Base-by-base conservation (phyloP, 2,329 filamentous ascomycete genomes). In the Colletotrichum tanaceti region DNA sequence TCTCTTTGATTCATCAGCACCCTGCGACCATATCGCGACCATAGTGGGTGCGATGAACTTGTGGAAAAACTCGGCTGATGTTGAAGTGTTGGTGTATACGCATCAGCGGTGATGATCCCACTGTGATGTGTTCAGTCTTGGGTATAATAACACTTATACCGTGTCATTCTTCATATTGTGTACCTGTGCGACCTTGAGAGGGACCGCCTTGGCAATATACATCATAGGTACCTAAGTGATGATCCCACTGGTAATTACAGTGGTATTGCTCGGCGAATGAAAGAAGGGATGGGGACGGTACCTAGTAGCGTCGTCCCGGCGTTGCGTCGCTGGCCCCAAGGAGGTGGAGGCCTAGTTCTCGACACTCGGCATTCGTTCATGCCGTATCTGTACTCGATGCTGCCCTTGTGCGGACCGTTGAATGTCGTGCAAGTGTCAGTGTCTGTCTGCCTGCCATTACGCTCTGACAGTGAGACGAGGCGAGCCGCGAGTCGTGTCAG, bases 41-140 rank as follows among this genome's bases (percentile, higher is more conserved):
- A 24, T n/a, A 14, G 35, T 57, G 49, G 52, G 52, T 65, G 49
- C 65, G 43, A 50, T 55, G 65, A 59, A 63, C 41, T 54, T 35
- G n/a, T 46, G 38, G 28, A 55, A 38, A 59, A 59, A 22, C 24
- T 65, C 61, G 39, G 65, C 55, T 57, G 43, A 65, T 60, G 62
- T 49, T 54, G 49, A 60, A 32, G 43, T 32, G 38, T 44, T 44
- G 65, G 52, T 14, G 55, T 55, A 65, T 55, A 60, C 55, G 43
- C 61, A 57, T 65, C 60, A 65, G 65, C 49, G 55, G 65, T 49
- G 49, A 57, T 49, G 61, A 59, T 59, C 54, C 28, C 13, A 13
- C 41, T 43, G 54, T n/a, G n/a, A n/a, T n/a, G n/a, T n/a, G n/a
- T n/a, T n/a, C n/a, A n/a, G n/a, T n/a, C n/a, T n/a, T n/a, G n/a